These are phyloP conservation scores for Metarhizium sp. DNA, from an alignment of 2,329 filamentous ascomycete genomes.

Conservation along the genomic window DNA sequence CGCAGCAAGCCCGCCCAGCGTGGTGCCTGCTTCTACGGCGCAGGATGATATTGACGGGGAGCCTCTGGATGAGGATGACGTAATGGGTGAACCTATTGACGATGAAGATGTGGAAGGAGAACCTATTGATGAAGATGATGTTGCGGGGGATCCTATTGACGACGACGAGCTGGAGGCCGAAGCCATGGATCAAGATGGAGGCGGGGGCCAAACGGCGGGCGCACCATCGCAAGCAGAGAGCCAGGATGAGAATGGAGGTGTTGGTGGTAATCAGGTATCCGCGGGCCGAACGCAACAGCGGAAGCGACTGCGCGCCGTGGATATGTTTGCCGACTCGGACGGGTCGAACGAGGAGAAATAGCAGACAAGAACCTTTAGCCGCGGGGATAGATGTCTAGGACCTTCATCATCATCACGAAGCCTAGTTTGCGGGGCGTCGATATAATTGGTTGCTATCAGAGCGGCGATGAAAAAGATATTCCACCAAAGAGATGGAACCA, in stretches of 20 bases:
- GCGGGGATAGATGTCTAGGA: no score
- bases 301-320: conserved; percentile 65
- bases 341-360: conserved; percentile 18
- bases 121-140: conserved; percentile 32
- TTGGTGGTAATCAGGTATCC: conserved; percentile 24
- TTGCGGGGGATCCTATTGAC: conserved; percentile 29
- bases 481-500: neutral
- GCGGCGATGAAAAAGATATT: neutral
- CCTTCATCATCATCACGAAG: neutral
- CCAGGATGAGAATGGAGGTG: conserved; percentile 30
- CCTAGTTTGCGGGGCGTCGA: neutral
- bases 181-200: conserved; percentile 32
- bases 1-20: conserved; percentile 5
- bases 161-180: conserved; percentile 34
- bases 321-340: conserved; percentile 81
- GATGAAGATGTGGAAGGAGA: conserved; percentile 40
- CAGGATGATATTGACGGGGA: conserved; percentile 31
- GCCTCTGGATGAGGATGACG: conserved; percentile 32
- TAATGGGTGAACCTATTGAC: conserved; percentile 33
- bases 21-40: conserved; percentile 10
- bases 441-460: neutral
- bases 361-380: neutral
- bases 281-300: conserved; percentile 27
- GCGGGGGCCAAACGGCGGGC: conserved; percentile 22
- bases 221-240: neutral